Evolutionary conservation across 257 asterid species (phyloP).

Genomic region (Ocimum tenuiflorum): DNA sequence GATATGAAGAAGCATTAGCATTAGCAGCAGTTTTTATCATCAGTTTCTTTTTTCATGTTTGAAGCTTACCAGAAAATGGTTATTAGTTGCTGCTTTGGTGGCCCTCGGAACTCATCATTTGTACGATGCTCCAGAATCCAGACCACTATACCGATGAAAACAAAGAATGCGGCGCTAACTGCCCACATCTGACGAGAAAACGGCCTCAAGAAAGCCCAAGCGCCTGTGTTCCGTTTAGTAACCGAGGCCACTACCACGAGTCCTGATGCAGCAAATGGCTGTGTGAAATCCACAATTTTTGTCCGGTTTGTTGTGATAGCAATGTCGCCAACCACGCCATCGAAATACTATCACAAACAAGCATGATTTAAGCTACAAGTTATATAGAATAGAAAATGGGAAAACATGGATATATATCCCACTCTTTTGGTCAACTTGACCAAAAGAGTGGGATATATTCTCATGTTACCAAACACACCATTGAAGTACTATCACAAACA

Average conservation of each 20-base stretch:
- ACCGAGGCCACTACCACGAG: conserved; percentile 65
- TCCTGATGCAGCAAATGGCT: conserved; percentile 60
- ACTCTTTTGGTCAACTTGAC: too few species aligned
- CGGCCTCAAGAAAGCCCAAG: conserved; percentile 70
- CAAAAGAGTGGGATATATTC: too few species aligned
- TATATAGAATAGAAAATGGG: too few species aligned
- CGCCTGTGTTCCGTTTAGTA: conserved; percentile 40
- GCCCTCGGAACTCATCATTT: conserved; percentile 66
- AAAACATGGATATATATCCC: too few species aligned
- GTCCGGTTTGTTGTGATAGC: conserved; percentile 52
- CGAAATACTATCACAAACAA: conserved; percentile 37
- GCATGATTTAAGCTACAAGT: conserved; percentile 15
- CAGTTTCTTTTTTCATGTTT: neutral
- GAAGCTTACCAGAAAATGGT: conserved; percentile 51
- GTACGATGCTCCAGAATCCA: conserved; percentile 67
- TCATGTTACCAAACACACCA: conserved; percentile 54
- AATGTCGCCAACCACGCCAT: conserved; percentile 54
- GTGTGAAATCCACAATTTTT: conserved; percentile 55
- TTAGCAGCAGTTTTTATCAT: too few species aligned
- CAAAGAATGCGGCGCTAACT: conserved; percentile 43
- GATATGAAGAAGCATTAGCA: too few species aligned
- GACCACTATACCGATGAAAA: conserved; percentile 56
- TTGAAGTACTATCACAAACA: conserved; percentile 39
- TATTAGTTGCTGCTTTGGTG: conserved; percentile 54
- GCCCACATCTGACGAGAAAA: conserved; percentile 55